Evolutionary conservation across 169 alveolate species (phyloP).

Genomic region (Eimeria necatrix): DNA sequence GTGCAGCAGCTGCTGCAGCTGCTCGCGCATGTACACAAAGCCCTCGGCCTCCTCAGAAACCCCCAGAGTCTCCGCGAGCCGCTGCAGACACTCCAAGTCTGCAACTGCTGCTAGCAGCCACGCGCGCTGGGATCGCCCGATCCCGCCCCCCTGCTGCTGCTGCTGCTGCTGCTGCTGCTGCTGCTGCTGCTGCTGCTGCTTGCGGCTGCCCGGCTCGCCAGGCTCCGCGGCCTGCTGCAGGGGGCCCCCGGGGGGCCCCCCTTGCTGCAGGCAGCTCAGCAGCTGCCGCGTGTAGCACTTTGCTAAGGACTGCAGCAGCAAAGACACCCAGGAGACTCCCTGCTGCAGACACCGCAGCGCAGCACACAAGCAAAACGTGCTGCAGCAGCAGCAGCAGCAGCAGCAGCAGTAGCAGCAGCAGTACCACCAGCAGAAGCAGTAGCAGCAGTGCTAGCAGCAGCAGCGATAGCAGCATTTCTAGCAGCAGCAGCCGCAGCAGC

Average conservation of each 20-base stretch:
- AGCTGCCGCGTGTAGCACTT: background rate
- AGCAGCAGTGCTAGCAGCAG: too few relatives aligned
- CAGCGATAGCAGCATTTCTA: too few relatives aligned
- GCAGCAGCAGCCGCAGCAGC: too few relatives aligned
- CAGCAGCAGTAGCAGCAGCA: too few relatives aligned
- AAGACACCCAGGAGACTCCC: background rate
- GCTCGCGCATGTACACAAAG: background rate
- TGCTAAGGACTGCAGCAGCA: slow-evolving; percentile 16
- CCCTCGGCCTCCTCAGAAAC: background rate
- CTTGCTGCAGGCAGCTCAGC: slow-evolving; percentile 39
- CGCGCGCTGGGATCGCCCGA: background rate
- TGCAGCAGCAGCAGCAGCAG: too few relatives aligned
- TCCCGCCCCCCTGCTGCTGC: background rate
- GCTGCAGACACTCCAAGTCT: slow-evolving; percentile 16
- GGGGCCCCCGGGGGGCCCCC: background rate
- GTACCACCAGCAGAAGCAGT: too few relatives aligned
- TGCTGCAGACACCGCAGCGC: background rate
- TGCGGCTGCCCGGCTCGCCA: too few relatives aligned
- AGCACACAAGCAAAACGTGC: background rate
- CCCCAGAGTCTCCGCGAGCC: slow-evolving; percentile 31
- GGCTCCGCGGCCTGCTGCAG: background rate
- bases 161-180: background rate
- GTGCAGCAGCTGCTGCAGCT: background rate
- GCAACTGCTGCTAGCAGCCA: background rate
- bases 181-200: background rate